Evolutionary conservation across 495 filamentous ascomycete genomes (phyloP).

Genomic region (Terfezia boudieri): DNA sequence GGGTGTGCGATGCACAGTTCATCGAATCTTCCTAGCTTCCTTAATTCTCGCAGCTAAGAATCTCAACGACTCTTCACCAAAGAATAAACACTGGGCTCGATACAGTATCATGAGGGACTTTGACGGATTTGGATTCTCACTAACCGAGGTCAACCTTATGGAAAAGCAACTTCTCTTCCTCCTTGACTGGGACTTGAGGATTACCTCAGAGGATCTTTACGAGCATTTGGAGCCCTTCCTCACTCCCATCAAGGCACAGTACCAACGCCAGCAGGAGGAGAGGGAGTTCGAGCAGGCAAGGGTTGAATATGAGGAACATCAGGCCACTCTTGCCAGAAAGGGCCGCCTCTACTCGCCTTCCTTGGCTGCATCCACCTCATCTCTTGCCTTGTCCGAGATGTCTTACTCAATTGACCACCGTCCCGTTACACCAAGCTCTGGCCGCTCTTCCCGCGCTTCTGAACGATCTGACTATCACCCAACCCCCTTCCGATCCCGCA

Average conservation of each 20-base stretch:
- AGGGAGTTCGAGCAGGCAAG: constrained; percentile 19
- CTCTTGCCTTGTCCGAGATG: not conserved
- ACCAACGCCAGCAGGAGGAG: constrained; percentile 22
- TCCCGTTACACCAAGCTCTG: constrained; percentile 1
- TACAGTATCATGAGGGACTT: constrained; percentile 60
- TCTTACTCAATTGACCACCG: not conserved
- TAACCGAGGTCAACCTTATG: constrained; percentile 94
- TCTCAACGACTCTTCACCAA: constrained; percentile 75
- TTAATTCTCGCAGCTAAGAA: constrained; percentile 63
- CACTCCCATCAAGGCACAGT: constrained; percentile 40
- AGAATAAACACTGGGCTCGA: constrained; percentile 98
- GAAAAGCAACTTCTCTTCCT: constrained; percentile 91
- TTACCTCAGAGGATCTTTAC: constrained; percentile 67
- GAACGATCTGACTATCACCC: constrained; percentile 11
- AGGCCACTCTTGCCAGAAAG: constrained; percentile 4
- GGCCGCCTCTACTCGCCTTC: not conserved
- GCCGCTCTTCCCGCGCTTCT: constrained; percentile 16
- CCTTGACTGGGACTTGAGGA: constrained; percentile 76
- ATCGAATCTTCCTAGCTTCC: constrained; percentile 65
- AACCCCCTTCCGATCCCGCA: constrained; percentile 1
- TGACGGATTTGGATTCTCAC: constrained; percentile 71
- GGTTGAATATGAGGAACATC: constrained; percentile 9
- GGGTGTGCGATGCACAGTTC: constrained; percentile 89
- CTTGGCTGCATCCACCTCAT: not conserved
- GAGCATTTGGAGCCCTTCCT: constrained; percentile 74